phyloP scores from a whole-genome alignment of 2,329 filamentous ascomycete genomes.

The Cylindrodendrum hubeiense region DNA sequence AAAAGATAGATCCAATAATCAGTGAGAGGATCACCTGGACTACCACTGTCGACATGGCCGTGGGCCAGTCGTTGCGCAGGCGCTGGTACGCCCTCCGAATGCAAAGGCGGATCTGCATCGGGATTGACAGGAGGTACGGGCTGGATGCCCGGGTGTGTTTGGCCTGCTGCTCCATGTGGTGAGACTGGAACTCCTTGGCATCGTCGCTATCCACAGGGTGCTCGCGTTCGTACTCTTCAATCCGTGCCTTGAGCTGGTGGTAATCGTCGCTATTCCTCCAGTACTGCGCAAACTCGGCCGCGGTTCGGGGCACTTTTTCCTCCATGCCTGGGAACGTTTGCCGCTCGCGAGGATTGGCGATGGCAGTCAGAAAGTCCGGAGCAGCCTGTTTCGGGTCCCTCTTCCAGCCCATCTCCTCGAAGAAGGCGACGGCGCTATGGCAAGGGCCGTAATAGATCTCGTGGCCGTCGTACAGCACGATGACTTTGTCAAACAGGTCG shows the following conservation, averaged over 20 bases:
- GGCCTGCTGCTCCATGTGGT: constrained; percentile 64
- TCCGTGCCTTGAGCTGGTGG: constrained; percentile 57
- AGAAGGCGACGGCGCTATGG: constrained; percentile 70
- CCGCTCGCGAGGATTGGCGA: constrained; percentile 75
- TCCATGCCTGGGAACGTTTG: constrained; percentile 69
- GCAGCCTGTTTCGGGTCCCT: constrained; percentile 77
- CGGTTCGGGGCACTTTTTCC: constrained; percentile 71
- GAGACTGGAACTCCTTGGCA: constrained; percentile 57
- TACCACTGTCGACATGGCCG: constrained; percentile 58
- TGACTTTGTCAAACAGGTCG: constrained; percentile 80
- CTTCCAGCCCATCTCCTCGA: constrained; percentile 75
- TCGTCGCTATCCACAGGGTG: constrained; percentile 57
- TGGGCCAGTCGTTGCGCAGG: constrained; percentile 64
- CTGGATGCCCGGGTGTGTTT: constrained; percentile 66
- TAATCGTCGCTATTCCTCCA: constrained; percentile 62
- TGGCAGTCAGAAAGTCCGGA: constrained; percentile 76
- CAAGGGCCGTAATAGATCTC: constrained; percentile 82
- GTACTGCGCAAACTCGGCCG: constrained; percentile 73
- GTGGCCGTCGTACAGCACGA: constrained; percentile 80
- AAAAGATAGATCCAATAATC: constrained; percentile 73
- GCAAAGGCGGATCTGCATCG: constrained; percentile 65
- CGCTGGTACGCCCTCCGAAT: constrained; percentile 64
- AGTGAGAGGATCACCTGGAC: constrained; percentile 68
- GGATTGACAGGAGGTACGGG: constrained; percentile 66
- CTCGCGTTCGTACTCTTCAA: constrained; percentile 62